Evolutionary conservation across 129 eudicot genomes (phyloP).

Genomic region (Helichrysum umbraculigerum): DNA sequence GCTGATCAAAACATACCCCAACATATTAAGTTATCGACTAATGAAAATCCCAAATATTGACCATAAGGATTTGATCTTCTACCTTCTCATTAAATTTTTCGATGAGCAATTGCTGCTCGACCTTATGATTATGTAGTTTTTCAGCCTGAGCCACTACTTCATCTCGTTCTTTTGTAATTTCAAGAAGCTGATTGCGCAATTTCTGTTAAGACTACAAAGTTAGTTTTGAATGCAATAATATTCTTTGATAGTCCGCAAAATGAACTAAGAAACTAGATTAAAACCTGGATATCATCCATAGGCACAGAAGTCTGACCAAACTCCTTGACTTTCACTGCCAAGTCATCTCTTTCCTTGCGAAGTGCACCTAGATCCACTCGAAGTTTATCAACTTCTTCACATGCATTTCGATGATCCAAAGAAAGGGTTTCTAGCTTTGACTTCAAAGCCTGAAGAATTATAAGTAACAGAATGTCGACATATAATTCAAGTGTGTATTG

Average conservation of each 20-base stretch:
- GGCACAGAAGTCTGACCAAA: slow-evolving; percentile 27
- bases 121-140: slow-evolving; percentile 30
- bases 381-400: slow-evolving; percentile 52
- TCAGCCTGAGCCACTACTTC: slow-evolving; percentile 19
- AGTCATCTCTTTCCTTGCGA: slow-evolving; percentile 47
- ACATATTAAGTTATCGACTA: not conserved
- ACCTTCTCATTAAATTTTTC: slow-evolving; percentile 34
- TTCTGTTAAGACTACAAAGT: slow-evolving; percentile 16
- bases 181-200: slow-evolving; percentile 29
- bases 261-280: slow-evolving; percentile 17
- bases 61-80: slow-evolving; percentile 5
- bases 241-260: not conserved
- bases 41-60: slow-evolving; percentile 4
- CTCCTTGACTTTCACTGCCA: slow-evolving; percentile 36
- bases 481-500: not conserved
- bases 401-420: slow-evolving; percentile 39
- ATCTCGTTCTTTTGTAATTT: slow-evolving; percentile 33
- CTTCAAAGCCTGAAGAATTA: slow-evolving; percentile 34
- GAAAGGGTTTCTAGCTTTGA: slow-evolving; percentile 46
- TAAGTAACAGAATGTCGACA: slow-evolving; percentile 14
- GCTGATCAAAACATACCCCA: slow-evolving; percentile 30
- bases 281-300: slow-evolving; percentile 48
- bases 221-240: slow-evolving; percentile 10
- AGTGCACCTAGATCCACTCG: slow-evolving; percentile 46
- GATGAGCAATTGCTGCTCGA: slow-evolving; percentile 24